These are phyloP conservation scores for Plectranthus barbatus DNA, from an alignment of 257 asterid genomes.

Conservation along the genomic window DNA sequence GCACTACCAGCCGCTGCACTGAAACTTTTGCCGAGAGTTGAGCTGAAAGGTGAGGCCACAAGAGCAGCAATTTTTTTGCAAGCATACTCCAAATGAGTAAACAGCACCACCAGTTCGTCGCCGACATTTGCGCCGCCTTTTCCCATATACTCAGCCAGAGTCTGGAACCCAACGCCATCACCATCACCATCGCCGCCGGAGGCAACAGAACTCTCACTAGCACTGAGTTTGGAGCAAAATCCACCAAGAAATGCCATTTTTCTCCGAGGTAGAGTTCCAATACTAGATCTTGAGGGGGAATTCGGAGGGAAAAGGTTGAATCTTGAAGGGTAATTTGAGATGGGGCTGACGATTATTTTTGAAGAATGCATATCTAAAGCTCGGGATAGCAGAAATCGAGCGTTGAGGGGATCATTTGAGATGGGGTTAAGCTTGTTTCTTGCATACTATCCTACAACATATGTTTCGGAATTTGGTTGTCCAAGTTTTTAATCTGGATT, in stretches of 20 bases:
- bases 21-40: conserved; percentile 33
- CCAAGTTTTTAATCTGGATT: not conserved
- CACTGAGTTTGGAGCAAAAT: conserved; percentile 34
- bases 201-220: conserved; percentile 12
- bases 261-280: conserved; percentile 18
- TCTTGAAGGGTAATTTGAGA: conserved; percentile 30
- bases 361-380: conserved; percentile 41
- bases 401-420: conserved; percentile 8
- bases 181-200: conserved; percentile 6
- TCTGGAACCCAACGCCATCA: conserved; percentile 38
- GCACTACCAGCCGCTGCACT: conserved; percentile 14
- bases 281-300: conserved; percentile 20
- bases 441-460: too few relatives aligned
- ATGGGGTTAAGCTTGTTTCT: conserved; percentile 8
- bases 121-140: conserved; percentile 49
- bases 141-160: conserved; percentile 66
- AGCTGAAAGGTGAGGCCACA: conserved; percentile 85
- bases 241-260: conserved; percentile 38
- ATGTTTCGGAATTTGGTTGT: not conserved
- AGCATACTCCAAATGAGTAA: conserved; percentile 67
- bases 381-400: not conserved
- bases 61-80: conserved; percentile 81
- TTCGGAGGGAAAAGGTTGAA: conserved; percentile 18
- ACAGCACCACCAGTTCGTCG: conserved; percentile 65
- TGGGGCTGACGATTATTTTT: conserved; percentile 23